Evolutionary conservation across 2,329 filamentous ascomycete genomes (phyloP).

Genomic region (Lecanicillium sp.): DNA sequence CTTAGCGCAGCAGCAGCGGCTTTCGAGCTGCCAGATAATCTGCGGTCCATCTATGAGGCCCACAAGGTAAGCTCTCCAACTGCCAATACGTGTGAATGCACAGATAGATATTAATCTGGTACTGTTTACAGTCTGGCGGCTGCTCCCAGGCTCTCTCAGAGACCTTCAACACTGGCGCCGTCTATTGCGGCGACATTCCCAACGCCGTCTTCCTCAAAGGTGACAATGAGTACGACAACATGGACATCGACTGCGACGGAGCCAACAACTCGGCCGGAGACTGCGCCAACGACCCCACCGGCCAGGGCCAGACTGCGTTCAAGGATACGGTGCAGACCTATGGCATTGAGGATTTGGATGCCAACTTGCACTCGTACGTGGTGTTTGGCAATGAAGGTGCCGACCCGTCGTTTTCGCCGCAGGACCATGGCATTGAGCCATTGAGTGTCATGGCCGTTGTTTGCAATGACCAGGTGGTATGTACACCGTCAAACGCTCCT

Average conservation of each 20-base stretch:
- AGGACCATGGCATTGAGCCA: conserved; percentile 29
- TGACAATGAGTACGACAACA: conserved; percentile 38
- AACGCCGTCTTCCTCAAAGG: conserved; percentile 33
- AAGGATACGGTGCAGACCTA: conserved; percentile 19
- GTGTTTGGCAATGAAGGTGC: conserved; percentile 35
- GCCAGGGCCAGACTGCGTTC: conserved; percentile 34
- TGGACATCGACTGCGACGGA: conserved; percentile 46
- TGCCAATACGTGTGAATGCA: not conserved
- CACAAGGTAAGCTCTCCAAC: not conserved
- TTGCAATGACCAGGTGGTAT: conserved; percentile 32
- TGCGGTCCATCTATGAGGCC: conserved; percentile 1
- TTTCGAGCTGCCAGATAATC: conserved; percentile 3
- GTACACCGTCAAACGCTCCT: not conserved
- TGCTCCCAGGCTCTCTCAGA: conserved; percentile 1
- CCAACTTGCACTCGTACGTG: conserved; percentile 37
- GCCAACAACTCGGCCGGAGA: conserved; percentile 21
- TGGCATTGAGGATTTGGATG: conserved; percentile 28
- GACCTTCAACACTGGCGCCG: conserved; percentile 1
- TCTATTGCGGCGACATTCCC: conserved; percentile 32
- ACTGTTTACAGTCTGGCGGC: not conserved
- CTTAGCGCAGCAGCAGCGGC: conserved; percentile 1
- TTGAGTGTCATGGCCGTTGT: conserved; percentile 41
- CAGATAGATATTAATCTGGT: not conserved
- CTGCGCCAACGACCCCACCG: conserved; percentile 28
- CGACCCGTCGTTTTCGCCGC: conserved; percentile 24